A percentile compares a stretch with the other conserved stretches of the same genome.
Conservation (phyloP, 768 basidiomycete genomes). For the Cyclocybe aegerita region DNA sequence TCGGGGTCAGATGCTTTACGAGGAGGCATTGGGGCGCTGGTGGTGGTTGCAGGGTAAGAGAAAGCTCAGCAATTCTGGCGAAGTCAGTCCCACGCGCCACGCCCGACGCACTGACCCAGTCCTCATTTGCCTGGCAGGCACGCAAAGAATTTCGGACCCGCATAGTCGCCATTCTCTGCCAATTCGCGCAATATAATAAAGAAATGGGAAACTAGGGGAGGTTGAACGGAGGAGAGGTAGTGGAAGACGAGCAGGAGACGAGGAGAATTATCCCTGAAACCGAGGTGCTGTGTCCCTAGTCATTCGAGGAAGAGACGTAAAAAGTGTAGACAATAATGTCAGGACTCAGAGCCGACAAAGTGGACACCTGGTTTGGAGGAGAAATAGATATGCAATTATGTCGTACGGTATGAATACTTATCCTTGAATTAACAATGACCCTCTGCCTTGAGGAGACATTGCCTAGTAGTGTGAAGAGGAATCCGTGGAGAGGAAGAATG, state of each 20-base stretch:
- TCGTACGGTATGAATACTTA: neutral
- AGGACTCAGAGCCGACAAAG: no score
- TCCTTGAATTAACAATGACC: neutral
- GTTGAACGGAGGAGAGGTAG: no score
- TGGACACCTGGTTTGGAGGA: no score
- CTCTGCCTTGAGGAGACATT: conserved; percentile 4
- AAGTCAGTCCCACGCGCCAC: conserved; percentile 11
- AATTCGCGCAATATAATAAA: neutral
- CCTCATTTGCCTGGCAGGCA: no score
- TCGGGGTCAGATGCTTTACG: conserved; percentile 30
- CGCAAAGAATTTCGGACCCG: conserved; percentile 2
- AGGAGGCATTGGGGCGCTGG: conserved; percentile 19
- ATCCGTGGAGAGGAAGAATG: conserved; percentile 3
- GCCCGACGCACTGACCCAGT: conserved; percentile 2
- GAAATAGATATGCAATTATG: conserved; percentile 4
- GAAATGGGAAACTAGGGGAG: no score
- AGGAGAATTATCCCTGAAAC: no score
- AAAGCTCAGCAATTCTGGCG: conserved; percentile 1
- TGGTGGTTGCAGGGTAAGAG: conserved; percentile 10
- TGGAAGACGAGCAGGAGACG: no score
- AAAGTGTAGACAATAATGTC: no score
- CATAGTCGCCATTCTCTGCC: neutral
- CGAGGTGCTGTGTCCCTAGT: no score
- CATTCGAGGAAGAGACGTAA: no score
- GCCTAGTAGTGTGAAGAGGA: conserved; percentile 11